Base-by-base conservation (phyloP, 169 alveolate genomes). In the Plasmodium gallinaceum region DNA sequence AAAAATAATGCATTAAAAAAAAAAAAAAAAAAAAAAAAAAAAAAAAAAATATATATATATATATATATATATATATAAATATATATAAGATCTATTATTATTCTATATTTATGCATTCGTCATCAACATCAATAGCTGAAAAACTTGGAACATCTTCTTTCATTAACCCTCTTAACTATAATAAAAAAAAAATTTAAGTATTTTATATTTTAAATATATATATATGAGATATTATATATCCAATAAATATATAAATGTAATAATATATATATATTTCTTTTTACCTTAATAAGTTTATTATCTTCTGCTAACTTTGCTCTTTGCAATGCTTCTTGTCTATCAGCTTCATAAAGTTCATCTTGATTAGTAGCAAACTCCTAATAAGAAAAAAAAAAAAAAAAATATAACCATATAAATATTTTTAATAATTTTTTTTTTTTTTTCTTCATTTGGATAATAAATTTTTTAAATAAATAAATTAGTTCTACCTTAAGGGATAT, bases 401-500 rank as follows among this genome's bases (percentile, higher is more conserved):
- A 7, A 9, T 16, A 26, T 5, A 22, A 37, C 18, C 5, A 48
- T 64, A 24, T 9, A 46, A 24, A 24, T 39, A 39, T 26, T 24
- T 74, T 8, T 48, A 26, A 7, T 14, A 24, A 0, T 20, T 43
- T 18, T 9, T 12, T 22, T 16, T 8, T 14, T 18, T 9, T 5
- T 9, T 12, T 22, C 7, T 8, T 14, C 5, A 0, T 5, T 32
- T 32, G 39, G 39, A 32, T 1, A 32, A 32, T 32, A 32, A 2
- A 32, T 32, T 43, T 20, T 0, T 10, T n/a, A 39, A 22, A 51
- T 32, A 51, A 0, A 5, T 61, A 58, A 20, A 20, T 61, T 8
- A 16, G 51, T 6, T 62, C 7, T 61, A 83, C 95, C 88, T 92
- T 92, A 7, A 92, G 65, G 39, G 92, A 92, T 39, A 92, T 92